A percentile compares a stretch with the other conserved stretches of the same genome.
phyloP scores from a whole-genome alignment of 768 basidiomycete genomes.

The Pisolithus sp. region DNA sequence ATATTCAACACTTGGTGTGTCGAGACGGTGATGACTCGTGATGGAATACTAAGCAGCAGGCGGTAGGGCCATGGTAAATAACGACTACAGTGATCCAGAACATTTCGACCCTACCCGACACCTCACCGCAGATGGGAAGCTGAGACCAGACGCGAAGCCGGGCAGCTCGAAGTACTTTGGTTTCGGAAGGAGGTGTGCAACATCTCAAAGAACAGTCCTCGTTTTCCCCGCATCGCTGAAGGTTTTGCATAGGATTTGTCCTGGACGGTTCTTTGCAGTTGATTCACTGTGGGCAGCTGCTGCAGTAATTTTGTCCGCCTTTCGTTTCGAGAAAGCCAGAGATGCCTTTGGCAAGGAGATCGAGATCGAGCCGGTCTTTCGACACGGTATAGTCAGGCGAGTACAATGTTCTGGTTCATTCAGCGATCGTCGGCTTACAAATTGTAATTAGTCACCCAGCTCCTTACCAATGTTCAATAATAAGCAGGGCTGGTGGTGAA shows the following conservation, averaged over 20 bases:
- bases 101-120: conserved; percentile 1
- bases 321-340: not conserved
- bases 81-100: not conserved
- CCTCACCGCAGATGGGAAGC: not conserved
- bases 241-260: not conserved
- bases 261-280: not conserved
- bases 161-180: not conserved
- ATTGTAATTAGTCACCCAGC: too few species aligned
- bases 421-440: too few species aligned
- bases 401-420: not conserved
- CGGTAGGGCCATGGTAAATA: not conserved
- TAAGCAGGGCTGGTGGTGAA: too few species aligned
- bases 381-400: not conserved
- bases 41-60: not conserved
- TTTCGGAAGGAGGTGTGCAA: not conserved
- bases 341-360: not conserved
- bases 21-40: not conserved
- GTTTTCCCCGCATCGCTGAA: too few species aligned
- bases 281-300: not conserved
- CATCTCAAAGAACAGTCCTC: too few species aligned
- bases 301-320: not conserved
- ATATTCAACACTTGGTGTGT: not conserved
- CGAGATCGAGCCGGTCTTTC: not conserved
- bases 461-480: too few species aligned
- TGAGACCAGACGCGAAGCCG: not conserved